Base-by-base conservation (phyloP, 257 asterid genomes). In the Cinchona pubescens region DNA sequence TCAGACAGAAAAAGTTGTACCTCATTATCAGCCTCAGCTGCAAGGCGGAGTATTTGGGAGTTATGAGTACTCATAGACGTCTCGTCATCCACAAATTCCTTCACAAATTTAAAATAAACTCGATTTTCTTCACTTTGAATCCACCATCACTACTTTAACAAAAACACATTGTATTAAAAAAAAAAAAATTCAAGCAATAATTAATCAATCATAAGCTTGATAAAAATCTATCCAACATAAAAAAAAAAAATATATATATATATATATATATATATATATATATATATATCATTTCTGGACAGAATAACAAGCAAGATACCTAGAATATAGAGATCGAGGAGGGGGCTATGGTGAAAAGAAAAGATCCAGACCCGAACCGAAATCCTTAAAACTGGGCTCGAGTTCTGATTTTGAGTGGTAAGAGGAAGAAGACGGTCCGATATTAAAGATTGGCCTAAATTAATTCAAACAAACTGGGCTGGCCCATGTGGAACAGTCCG, bases 71-170 rank as follows among this genome's bases (percentile, higher is more conserved):
- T 86, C 45, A 97, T 83, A 27, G 92, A 92, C 80, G 76, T 82
- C 55, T 95, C 99, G 72, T 95, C 99, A 85, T 95, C 99, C 87
- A 92, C 99, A 43, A 91, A 95, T 11, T 95, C 99, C 88, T 95
- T 95, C 5, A 91, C 69, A 75, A 96, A 92, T 81, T 95, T 55
- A 49, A 32, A 51, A 66, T 43, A 21, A 30, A 53, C 30, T 53
- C 48, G 25, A 53, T 62, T 70, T 35, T n/a, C n/a, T n/a, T n/a
- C n/a, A n/a, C n/a, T n/a, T n/a, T n/a, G n/a, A n/a, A n/a, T n/a
- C n/a, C n/a, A n/a, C n/a, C n/a, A n/a, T n/a, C n/a, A n/a, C n/a
- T n/a, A n/a, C n/a, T 25, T 19, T 25, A 49, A 18, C 4, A 27
- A 11, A 58, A 27, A 2, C n/a, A 55, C n/a, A n/a, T n/a, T n/a